Conservation (phyloP, 2,329 filamentous ascomycete species). For the Stachybotrys chlorohalonatus region DNA sequence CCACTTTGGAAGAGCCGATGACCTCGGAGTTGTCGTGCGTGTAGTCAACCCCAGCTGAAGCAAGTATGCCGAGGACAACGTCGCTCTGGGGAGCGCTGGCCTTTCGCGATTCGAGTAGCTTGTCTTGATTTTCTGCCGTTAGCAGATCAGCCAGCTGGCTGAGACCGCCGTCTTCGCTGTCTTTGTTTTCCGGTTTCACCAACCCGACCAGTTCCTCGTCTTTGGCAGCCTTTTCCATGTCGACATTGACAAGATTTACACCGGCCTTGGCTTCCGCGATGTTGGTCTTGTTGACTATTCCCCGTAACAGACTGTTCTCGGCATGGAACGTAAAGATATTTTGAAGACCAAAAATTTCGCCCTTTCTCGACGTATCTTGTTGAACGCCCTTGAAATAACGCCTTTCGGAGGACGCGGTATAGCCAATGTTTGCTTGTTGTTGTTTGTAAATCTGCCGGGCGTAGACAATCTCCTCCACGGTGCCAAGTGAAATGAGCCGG, state of each 20-base stretch:
- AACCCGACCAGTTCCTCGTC: slow-evolving; percentile 36
- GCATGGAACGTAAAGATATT: slow-evolving; percentile 82
- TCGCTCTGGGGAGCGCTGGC: slow-evolving; percentile 47
- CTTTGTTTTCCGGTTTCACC: slow-evolving; percentile 38
- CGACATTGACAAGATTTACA: slow-evolving; percentile 68
- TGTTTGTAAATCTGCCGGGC: slow-evolving; percentile 98
- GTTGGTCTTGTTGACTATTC: slow-evolving; percentile 98
- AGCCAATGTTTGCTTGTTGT: slow-evolving; percentile 95
- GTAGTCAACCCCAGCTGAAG: slow-evolving; percentile 83
- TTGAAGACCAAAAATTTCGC: slow-evolving; percentile 83
- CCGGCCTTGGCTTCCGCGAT: slow-evolving; percentile 87
- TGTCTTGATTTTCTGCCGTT: slow-evolving; percentile 36
- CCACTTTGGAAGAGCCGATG: slow-evolving; percentile 84
- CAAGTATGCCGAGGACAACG: slow-evolving; percentile 80
- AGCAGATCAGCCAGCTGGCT: slow-evolving; percentile 57
- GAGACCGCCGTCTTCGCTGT: slow-evolving; percentile 58
- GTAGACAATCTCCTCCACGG: slow-evolving; percentile 95
- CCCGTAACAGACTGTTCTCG: slow-evolving; percentile 72
- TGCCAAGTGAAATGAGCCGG: slow-evolving; percentile 79
- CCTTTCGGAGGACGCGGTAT: slow-evolving; percentile 83
- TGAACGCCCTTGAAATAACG: slow-evolving; percentile 95
- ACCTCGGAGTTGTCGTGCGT: slow-evolving; percentile 96
- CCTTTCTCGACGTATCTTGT: slow-evolving; percentile 70
- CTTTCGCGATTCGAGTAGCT: slow-evolving; percentile 22
- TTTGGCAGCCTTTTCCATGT: slow-evolving; percentile 53